phyloP scores from a whole-genome alignment of 106 monocot genomes.

The Allium sativum region DNA sequence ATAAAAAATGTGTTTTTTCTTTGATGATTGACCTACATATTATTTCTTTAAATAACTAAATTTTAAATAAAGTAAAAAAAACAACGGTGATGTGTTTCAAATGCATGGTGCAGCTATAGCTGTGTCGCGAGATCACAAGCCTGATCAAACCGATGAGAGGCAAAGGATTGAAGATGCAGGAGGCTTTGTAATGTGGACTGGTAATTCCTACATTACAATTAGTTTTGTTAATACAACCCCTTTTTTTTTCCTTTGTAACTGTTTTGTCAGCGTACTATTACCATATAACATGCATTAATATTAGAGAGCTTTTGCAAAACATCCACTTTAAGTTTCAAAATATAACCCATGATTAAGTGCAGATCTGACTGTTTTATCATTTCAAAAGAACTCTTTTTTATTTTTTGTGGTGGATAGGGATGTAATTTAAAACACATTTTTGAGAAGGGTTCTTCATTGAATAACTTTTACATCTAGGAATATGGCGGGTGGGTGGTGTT shows the following conservation, averaged over 20 bases:
- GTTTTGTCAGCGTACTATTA: too few species aligned
- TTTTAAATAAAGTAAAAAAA: too few species aligned
- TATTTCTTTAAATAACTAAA: neutral
- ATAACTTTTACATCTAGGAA: constrained; percentile 7
- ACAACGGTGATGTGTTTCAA: neutral
- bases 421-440: too few species aligned
- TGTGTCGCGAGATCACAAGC: constrained; percentile 61
- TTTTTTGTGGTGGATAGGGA: too few species aligned
- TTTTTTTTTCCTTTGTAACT: neutral
- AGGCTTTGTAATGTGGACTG: constrained; percentile 17
- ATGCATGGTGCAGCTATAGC: constrained; percentile 39
- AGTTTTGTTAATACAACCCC: neutral
- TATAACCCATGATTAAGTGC: too few species aligned
- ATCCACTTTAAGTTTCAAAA: too few species aligned
- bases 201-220: neutral
- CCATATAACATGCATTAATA: too few species aligned
- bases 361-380: too few species aligned
- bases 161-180: constrained; percentile 32
- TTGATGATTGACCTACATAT: neutral
- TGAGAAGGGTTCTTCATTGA: neutral
- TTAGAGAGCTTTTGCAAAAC: too few species aligned
- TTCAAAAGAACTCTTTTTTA: too few species aligned
- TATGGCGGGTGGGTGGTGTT: constrained; percentile 64
- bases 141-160: constrained; percentile 40
- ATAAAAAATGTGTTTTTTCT: too few species aligned